Base-by-base conservation (phyloP, 179 eudicot species). In the Drosera spatulata region DNA sequence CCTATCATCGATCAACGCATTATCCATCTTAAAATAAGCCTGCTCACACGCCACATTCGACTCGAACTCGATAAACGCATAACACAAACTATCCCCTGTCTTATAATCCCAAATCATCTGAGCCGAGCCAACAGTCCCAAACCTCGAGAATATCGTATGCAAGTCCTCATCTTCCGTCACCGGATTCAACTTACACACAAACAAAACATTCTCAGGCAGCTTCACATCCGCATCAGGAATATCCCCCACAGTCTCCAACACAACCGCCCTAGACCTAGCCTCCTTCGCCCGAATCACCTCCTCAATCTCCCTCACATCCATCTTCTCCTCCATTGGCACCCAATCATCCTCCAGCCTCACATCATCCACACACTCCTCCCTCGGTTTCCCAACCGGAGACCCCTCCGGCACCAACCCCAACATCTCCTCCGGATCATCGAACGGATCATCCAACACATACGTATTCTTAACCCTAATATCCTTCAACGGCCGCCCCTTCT, bases 261-360 rank as follows among this genome's bases (percentile, higher is more conserved):
- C 93, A 55, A 90, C 94, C 54, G 99, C 99, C 58, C 97, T 79
- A 43, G 99, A 90, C 75, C 83, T 90, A 39, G 99, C 99, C 69
- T 77, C 94, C 79, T 94, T 86, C 37, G 71, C 68, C 61, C 95
- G 91, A 51, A 94, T 68, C 61, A 71, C 79, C 71, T 90, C 99
- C 72, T 85, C 94, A 55, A 90, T 88, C 65, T 94, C 83, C 61
- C 64, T 77, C n/a, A 79, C 67, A 69, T 65, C 76, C 71, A 94
- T 57, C 66, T 79, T 79, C 64, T 91, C 94, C 65, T 90, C 97
- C 91, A 90, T 75, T 51, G 99, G 99, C 50, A 86, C 85, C 99
- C 99, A 94, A 61, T 94, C 99, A 73, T 94, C 97, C 73, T 94
- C 99, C 61, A 94, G 88, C 55, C 97, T 82, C 57, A 90, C 99